These are phyloP conservation scores for Coemansia sp. DNA, from an alignment of 192 early-diverging fungal genomes.

Conservation along the genomic window DNA sequence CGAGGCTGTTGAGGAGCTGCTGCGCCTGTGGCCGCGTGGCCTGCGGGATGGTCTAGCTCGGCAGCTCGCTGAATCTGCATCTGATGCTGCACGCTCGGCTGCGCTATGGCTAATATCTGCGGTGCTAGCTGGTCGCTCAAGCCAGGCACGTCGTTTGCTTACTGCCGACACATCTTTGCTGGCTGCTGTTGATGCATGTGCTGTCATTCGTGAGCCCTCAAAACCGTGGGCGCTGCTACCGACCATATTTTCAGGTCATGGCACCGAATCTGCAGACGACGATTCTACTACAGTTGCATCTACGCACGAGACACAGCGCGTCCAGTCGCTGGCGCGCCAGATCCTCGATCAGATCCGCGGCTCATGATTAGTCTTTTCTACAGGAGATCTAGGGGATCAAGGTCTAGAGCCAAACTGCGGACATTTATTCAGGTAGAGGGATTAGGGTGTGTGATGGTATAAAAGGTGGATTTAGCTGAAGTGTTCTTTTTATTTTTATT, in stretches of 20 bases:
- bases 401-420: no score
- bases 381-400: no score
- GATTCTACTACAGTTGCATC: neutral
- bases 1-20: constrained; percentile 36
- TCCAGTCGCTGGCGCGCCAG: constrained; percentile 24
- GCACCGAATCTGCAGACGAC: neutral
- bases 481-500: constrained; percentile 3
- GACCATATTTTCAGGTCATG: constrained; percentile 6
- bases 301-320: constrained; percentile 15
- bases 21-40: constrained; percentile 31
- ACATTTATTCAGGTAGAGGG: no score
- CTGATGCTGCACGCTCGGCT: constrained; percentile 14
- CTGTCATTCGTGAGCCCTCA: no score
- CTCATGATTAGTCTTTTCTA: neutral
- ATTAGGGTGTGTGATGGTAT: no score
- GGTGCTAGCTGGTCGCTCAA: constrained; percentile 4
- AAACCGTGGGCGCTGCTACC: constrained; percentile 16
- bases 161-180: constrained; percentile 23
- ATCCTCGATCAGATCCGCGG: constrained; percentile 13
- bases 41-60: constrained; percentile 19
- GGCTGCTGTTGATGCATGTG: constrained; percentile 23
- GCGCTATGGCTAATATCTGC: constrained; percentile 35
- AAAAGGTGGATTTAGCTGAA: no score
- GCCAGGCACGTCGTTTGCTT: constrained; percentile 2
- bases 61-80: no score